Base-by-base conservation (phyloP, 257 asterid species). In the Voacanga thouarsii region DNA sequence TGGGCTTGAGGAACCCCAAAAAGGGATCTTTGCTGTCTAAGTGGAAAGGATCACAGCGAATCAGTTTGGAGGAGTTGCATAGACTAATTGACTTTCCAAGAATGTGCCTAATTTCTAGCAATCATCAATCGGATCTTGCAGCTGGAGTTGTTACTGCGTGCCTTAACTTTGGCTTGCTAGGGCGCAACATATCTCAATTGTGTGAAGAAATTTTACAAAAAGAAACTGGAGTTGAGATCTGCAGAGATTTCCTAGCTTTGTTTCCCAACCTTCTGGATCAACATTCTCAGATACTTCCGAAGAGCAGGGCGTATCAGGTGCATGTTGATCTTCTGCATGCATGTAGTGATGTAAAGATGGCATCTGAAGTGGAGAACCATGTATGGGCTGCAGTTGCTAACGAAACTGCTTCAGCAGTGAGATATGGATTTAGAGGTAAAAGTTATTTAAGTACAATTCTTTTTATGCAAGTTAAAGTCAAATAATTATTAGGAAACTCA, bases 401-500 rank as follows among this genome's bases (percentile, higher is more conserved):
- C 79, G 98, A 93, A 90, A 96, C 99, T 81, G 96, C 99, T 80
- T 82, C 92, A 69, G 96, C 99, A 37, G 98, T 93, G 84, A 90
- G 94, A 83, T 90, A 92, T 55, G 96, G 97, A 59, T 87, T 90
- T 80, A 88, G 84, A 93, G 97, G 99, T 92, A 85, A 75, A 76
- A 57, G 14, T 57, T 47, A 43, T 26, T 24, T 41, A 41, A 41
- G 41, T 19, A n/a, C 33, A 68, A 68, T 68, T 19, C 2, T 68
- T 41, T 53, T 68, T 68, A 68, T 41, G 53, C 30, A 21, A 41
- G 43, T 63, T 21, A 12, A 28, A 41, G n/a, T 63, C 23, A 47
- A 61, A 30, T 28, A 7, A 28, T 71, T 30, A n/a, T 12, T 33
- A 23, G 21, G 49, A 59, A 43, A 24, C 33, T 75, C 28, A 67